Conservation (phyloP, 2,329 filamentous ascomycete genomes). For the Curvularia verruculosa region DNA sequence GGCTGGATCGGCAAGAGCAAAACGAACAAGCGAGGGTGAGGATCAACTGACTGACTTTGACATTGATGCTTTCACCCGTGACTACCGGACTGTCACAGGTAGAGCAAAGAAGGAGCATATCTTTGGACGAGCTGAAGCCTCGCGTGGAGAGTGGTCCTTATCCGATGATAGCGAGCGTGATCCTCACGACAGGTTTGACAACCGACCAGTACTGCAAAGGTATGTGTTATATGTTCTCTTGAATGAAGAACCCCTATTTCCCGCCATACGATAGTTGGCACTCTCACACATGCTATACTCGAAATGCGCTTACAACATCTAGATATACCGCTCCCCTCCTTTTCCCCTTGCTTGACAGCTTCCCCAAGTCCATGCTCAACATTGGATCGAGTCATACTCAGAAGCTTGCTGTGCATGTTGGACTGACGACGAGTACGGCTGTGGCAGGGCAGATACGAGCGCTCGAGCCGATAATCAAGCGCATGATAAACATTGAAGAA, state of each 20-base stretch:
- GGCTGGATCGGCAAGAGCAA: slow-evolving; percentile 32
- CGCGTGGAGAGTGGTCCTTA: slow-evolving; percentile 50
- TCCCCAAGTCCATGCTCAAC: slow-evolving; percentile 72
- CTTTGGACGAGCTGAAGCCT: slow-evolving; percentile 50
- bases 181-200: slow-evolving; percentile 44
- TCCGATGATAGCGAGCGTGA: slow-evolving; percentile 37
- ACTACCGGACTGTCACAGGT: slow-evolving; percentile 31
- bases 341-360: slow-evolving; percentile 84
- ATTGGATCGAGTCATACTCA: slow-evolving; percentile 47
- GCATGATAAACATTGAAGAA: slow-evolving; percentile 74
- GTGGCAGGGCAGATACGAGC: slow-evolving; percentile 72
- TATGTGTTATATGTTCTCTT: slow-evolving; percentile 25
- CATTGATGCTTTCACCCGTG: slow-evolving; percentile 42
- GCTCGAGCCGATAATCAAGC: slow-evolving; percentile 67
- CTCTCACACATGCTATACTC: neutral
- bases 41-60: slow-evolving; percentile 38
- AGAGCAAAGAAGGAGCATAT: slow-evolving; percentile 42
- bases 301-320: slow-evolving; percentile 20
- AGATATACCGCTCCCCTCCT: slow-evolving; percentile 62
- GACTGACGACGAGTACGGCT: slow-evolving; percentile 75
- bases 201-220: slow-evolving; percentile 46
- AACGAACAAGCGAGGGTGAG: slow-evolving; percentile 24
- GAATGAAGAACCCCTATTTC: neutral
- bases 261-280: neutral
- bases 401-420: slow-evolving; percentile 55